Percentiles rank a stretch among this genome's conserved stretches.
Evolutionary conservation across 2,329 filamentous ascomycete genomes (phyloP).

Genomic region (Aspergillus sp.): DNA sequence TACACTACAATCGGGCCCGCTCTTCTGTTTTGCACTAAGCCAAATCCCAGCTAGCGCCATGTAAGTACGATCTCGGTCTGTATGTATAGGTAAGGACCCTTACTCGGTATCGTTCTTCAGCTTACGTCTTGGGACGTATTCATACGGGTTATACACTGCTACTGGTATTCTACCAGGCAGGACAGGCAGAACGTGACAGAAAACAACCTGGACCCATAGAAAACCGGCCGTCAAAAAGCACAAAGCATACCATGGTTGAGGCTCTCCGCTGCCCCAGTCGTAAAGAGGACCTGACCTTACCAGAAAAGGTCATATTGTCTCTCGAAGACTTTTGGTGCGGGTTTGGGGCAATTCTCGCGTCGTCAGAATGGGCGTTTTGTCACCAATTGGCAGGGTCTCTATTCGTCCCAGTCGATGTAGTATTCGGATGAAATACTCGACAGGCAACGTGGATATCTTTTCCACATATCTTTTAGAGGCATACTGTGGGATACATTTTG

Average conservation of each 20-base stretch:
- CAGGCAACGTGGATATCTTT: conserved; percentile 4
- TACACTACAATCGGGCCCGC: conserved; percentile 25
- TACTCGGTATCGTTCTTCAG: conserved; percentile 15
- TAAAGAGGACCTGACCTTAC: conserved; percentile 19
- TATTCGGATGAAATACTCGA: not conserved
- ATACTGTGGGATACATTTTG: not conserved
- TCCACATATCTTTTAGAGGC: not conserved
- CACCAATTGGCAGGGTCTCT: conserved; percentile 8
- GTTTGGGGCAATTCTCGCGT: conserved; percentile 19
- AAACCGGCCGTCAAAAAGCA: conserved; percentile 11
- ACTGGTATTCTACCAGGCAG: not conserved
- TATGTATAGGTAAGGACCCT: conserved; percentile 10
- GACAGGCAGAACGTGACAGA: not conserved
- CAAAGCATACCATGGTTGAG: conserved; percentile 32
- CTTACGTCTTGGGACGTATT: not conserved
- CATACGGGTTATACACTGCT: not conserved
- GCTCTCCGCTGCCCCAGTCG: conserved; percentile 28
- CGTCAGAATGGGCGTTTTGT: conserved; percentile 16
- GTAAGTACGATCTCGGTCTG: conserved; percentile 10
- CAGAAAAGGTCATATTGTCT: conserved; percentile 29
- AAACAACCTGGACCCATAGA: conserved; percentile 6
- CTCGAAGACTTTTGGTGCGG: conserved; percentile 14
- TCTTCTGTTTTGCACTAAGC: conserved; percentile 14
- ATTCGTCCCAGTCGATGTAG: conserved; percentile 10
- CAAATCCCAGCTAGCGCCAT: not conserved